Evolutionary conservation across 495 filamentous ascomycete species (phyloP), one percentile per base, ranked within the genome.

Genomic region (Penicillium egyptiacum): DNA sequence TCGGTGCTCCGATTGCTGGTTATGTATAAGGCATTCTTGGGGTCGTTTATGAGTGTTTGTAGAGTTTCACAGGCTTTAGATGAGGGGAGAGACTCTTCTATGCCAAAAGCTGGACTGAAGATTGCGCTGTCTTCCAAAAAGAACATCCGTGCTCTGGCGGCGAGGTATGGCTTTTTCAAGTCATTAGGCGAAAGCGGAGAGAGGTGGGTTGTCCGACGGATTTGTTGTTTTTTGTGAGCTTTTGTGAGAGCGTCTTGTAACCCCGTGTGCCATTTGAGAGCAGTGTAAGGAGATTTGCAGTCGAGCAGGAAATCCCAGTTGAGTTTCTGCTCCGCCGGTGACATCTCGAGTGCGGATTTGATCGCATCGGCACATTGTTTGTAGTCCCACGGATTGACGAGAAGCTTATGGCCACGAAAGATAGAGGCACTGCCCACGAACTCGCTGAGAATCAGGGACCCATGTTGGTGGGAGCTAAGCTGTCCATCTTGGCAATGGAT

Each of bases 311-410:
- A 86, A 16, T 75, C 69, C 86, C 90, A 96, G 17, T 92, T 82
- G 25, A 73, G 69, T 56, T 82, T 69, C 71, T 86, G 89, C 65
- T 93, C 88, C 43, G 81, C 80, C 23, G 81, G 78, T 3, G 72
- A 70, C 90, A 94, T 94, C 63, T 88, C 86, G 11, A 96, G 77
- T 5, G 90, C 88, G 22, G 70, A 74, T 55, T 85, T 84, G 73
- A 96, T 89, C 12, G 89, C 87, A 5, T 88, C 79, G 31, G 91
- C 89, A 62, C 88, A 91, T 63, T 86, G 80, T 14, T 83, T 82
- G 70, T 93, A 92, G 67, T 95, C 88, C 92, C 92, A 96, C 17
- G 92, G 92, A 62, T 96, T 96, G 53, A 96, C 87, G 1, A 88
- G 81, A 31, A 96, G 79, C 16, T 68, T 64, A 43, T 87, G 79